These are phyloP conservation scores for Pseudogymnoascus sp. DNA, from an alignment of 2,329 filamentous ascomycete species.

Conservation along the genomic window DNA sequence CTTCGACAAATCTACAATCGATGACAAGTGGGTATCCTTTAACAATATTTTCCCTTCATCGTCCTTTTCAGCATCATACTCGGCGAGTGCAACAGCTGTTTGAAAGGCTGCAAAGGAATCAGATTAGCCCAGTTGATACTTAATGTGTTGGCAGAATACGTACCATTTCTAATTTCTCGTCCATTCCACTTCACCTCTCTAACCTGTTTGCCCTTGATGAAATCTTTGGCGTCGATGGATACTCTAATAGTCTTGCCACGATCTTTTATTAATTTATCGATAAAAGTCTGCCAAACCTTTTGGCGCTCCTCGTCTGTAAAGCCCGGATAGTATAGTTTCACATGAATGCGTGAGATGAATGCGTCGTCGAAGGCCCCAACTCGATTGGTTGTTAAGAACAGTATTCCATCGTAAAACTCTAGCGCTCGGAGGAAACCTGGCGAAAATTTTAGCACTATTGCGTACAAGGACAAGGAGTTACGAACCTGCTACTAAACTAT, in stretches of 20 bases:
- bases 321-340: slow-evolving; percentile 25
- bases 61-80: slow-evolving; percentile 14
- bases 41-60: slow-evolving; percentile 11
- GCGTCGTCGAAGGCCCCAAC: slow-evolving; percentile 32
- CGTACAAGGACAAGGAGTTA: neutral
- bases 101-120: slow-evolving; percentile 11
- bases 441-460: neutral
- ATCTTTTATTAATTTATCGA: slow-evolving; percentile 8
- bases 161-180: slow-evolving; percentile 13
- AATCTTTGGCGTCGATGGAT: slow-evolving; percentile 5
- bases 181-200: slow-evolving; percentile 10
- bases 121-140: neutral
- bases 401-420: slow-evolving; percentile 34
- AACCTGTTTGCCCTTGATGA: neutral
- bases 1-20: slow-evolving; percentile 11
- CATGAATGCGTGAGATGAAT: slow-evolving; percentile 30
- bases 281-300: slow-evolving; percentile 20
- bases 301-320: slow-evolving; percentile 15
- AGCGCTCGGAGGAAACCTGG: slow-evolving; percentile 30
- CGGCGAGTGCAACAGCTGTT: slow-evolving; percentile 15
- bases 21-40: slow-evolving; percentile 10
- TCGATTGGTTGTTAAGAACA: slow-evolving; percentile 34
- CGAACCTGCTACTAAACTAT: slow-evolving; percentile 26
- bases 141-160: neutral
- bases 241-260: neutral